Evolutionary conservation across 176 grass and related monocot genomes (phyloP).

Genomic region (Zea luxurians): DNA sequence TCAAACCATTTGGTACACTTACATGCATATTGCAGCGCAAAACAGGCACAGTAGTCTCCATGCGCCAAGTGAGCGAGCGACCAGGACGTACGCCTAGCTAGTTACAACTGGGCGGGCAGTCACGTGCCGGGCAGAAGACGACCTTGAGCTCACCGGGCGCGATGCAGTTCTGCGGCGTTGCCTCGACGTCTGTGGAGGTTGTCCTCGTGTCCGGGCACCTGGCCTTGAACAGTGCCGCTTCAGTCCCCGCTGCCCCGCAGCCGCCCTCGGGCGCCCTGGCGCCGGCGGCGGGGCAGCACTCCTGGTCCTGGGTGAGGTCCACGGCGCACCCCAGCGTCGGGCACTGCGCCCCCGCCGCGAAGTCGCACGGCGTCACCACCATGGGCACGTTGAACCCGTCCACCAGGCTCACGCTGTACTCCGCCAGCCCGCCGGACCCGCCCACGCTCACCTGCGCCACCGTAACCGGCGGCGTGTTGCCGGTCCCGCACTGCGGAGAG

Average conservation of each 20-base stretch:
- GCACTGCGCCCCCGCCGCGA: constrained; percentile 18
- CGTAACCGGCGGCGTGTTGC: constrained; percentile 32
- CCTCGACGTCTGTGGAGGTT: constrained; percentile 40
- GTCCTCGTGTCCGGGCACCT: constrained; percentile 41
- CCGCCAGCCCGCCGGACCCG: constrained; percentile 5
- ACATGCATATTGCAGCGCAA: no score
- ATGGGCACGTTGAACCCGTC: constrained; percentile 49
- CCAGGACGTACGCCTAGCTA: neutral
- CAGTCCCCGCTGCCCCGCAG: neutral
- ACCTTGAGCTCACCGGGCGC: constrained; percentile 43
- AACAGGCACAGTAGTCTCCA: neutral
- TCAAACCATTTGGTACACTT: no score
- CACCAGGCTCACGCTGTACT: constrained; percentile 53
- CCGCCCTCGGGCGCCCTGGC: neutral
- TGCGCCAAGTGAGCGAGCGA: neutral
- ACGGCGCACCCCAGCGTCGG: constrained; percentile 30
- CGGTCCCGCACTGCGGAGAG: neutral
- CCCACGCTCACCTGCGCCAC: constrained; percentile 45
- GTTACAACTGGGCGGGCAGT: neutral
- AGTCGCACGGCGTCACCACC: constrained; percentile 30
- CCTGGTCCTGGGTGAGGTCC: constrained; percentile 23
- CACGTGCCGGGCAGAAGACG: constrained; percentile 31
- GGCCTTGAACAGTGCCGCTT: constrained; percentile 22
- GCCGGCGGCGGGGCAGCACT: constrained; percentile 4
- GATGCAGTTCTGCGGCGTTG: constrained; percentile 32